Evolutionary conservation across 352 stramenopile species (phyloP).

Genomic region (Phytophthora tubulina): DNA sequence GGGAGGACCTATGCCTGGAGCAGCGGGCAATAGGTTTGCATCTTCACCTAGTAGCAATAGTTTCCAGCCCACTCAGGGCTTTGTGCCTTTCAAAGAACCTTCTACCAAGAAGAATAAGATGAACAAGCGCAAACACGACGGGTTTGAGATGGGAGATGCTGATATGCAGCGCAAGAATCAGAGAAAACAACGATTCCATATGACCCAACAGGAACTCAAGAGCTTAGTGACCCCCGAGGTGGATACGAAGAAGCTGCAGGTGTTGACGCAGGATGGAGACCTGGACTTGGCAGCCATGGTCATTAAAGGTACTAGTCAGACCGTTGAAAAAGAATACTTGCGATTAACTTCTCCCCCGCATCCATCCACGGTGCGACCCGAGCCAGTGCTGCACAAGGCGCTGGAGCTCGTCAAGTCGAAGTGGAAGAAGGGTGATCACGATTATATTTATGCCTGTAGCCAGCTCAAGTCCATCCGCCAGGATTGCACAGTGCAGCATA

Average conservation of each 20-base stretch:
- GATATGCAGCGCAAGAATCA: slow-evolving; percentile 81
- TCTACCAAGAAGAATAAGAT: slow-evolving; percentile 67
- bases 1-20: slow-evolving; percentile 24
- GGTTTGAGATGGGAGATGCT: slow-evolving; percentile 41
- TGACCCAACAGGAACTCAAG: slow-evolving; percentile 73
- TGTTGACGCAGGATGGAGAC: slow-evolving; percentile 81
- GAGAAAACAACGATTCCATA: slow-evolving; percentile 79
- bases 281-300: slow-evolving; percentile 89
- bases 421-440: slow-evolving; percentile 87
- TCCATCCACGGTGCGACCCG: slow-evolving; percentile 95
- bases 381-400: slow-evolving; percentile 92
- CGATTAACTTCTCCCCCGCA: slow-evolving; percentile 96
- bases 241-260: slow-evolving; percentile 76
- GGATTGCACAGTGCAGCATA: slow-evolving; percentile 97
- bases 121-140: slow-evolving; percentile 77
- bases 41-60: slow-evolving; percentile 40
- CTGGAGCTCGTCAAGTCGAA: slow-evolving; percentile 88
- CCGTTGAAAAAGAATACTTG: slow-evolving; percentile 98
- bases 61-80: slow-evolving; percentile 42
- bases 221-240: slow-evolving; percentile 72
- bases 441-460: slow-evolving; percentile 97
- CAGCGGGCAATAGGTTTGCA: slow-evolving; percentile 21
- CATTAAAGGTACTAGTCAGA: slow-evolving; percentile 95
- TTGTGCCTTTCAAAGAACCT: slow-evolving; percentile 61
- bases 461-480: slow-evolving; percentile 99